phyloP scores from a whole-genome alignment of 1,284 basidiomycete genomes.

The Leccinum griseonigrum region DNA sequence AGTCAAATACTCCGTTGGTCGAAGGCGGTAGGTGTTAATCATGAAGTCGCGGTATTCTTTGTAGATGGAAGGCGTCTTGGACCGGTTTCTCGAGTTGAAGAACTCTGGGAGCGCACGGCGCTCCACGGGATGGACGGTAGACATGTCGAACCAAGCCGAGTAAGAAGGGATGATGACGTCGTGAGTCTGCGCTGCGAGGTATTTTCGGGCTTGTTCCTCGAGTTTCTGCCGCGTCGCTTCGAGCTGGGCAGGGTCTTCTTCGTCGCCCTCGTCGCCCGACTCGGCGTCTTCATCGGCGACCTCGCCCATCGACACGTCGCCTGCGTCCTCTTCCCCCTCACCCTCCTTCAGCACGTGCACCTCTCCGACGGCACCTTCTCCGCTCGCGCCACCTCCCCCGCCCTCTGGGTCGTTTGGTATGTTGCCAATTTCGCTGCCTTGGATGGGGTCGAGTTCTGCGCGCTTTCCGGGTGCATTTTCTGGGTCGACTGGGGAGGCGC shows the following conservation, averaged over 20 bases:
- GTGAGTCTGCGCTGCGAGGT: slow-evolving; percentile 96
- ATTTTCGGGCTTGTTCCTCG: slow-evolving; percentile 87
- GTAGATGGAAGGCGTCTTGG: slow-evolving; percentile 96
- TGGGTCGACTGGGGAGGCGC: slow-evolving; percentile 64
- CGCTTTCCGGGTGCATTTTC: slow-evolving; percentile 75
- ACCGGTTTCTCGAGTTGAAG: slow-evolving; percentile 94
- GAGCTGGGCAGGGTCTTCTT: slow-evolving; percentile 77
- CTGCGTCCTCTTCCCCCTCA: slow-evolving; percentile 61
- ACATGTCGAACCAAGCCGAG: slow-evolving; percentile 97
- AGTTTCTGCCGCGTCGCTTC: slow-evolving; percentile 76
- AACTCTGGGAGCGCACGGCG: slow-evolving; percentile 94
- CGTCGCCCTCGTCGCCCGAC: slow-evolving; percentile 56
- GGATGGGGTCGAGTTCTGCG: slow-evolving; percentile 71
- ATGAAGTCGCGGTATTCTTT: slow-evolving; percentile 99
- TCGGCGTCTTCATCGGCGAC: slow-evolving; percentile 67
- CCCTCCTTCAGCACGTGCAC: slow-evolving; percentile 56
- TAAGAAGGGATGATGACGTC: slow-evolving; percentile 97
- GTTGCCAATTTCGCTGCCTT: slow-evolving; percentile 69
- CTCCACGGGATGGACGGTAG: slow-evolving; percentile 91
- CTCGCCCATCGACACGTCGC: slow-evolving; percentile 73
- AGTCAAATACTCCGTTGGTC: slow-evolving; percentile 95
- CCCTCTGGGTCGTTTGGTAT: slow-evolving; percentile 49
- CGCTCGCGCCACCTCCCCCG: slow-evolving; percentile 37
- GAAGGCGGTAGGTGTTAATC: slow-evolving; percentile 96
- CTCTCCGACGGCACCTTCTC: slow-evolving; percentile 40